Evolutionary conservation across 2,329 filamentous ascomycete genomes (phyloP), one percentile per base, ranked within the genome.

Genomic region (Podosphaera leucotricha): DNA sequence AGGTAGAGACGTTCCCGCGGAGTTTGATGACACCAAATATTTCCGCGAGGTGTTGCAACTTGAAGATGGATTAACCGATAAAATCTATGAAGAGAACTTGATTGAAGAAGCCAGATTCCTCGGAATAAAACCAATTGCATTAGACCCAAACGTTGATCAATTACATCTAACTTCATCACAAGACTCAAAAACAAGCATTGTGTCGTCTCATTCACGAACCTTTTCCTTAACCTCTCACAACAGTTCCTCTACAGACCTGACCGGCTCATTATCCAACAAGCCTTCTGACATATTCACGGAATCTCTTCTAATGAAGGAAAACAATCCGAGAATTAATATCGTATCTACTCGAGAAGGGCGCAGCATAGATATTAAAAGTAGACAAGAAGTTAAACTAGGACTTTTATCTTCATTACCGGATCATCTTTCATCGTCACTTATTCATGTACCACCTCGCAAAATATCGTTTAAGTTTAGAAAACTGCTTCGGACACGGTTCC

Each of bases 301-400:
- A 8, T 19, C 43, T n/a, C 48, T 48, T 11, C n/a, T 39, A 18
- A 46, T 48, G 46, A 53, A 47, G 38, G 41, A 49, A 41, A 24
- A 46, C 2, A 44, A 36, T 8, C 36, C 48, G 16, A 53, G 47
- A 38, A 51, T 48, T 41, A 55, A 51, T 30, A 35, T 55, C 24
- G 57, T 55, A 3, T 57, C 58, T 44, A 47, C 51, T 6, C 54
- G 54, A 26, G 57, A 57, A 44, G 54, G 55, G 18, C 56, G 52
- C 44, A 58, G 51, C 42, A 33, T 57, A 28, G 48, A 44, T 24
- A 49, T 54, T 30, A 45, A 49, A 24, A 52, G 50, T 16, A 46
- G 46, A 33, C 45, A 51, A 40, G 46, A 49, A 22, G 38, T 39
- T 16, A 42, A 43, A 36, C 38, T 22, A 15, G 46, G 44, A 15